A percentile compares a stretch with the other conserved stretches of the same genome.
phyloP scores from a whole-genome alignment of 2,329 filamentous ascomycete species.

The Colletotrichum liaoningense region DNA sequence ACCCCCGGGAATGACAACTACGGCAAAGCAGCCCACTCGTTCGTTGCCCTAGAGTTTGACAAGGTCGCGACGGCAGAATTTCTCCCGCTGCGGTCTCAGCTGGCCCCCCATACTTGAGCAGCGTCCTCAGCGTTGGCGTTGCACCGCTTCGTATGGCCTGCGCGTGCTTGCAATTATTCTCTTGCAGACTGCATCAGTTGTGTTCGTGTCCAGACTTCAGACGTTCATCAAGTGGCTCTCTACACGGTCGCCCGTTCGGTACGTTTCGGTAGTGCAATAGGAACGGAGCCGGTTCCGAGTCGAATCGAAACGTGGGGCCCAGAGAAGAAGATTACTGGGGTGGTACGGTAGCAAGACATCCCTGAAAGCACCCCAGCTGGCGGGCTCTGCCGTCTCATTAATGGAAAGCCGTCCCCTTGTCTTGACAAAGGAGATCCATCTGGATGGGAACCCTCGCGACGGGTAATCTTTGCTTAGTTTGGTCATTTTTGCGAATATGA shows the following conservation, averaged over 20 bases:
- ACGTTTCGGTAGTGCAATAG: conserved; percentile 26
- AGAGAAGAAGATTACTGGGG: conserved; percentile 16
- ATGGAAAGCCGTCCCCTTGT: conserved; percentile 21
- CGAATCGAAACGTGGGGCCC: conserved; percentile 29
- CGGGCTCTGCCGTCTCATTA: conserved; percentile 37
- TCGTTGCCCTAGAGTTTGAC: conserved; percentile 8
- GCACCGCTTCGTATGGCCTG: conserved; percentile 21
- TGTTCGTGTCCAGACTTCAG: neutral
- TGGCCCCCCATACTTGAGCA: conserved; percentile 10
- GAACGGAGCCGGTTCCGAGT: conserved; percentile 31
- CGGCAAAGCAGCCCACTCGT: conserved; percentile 4
- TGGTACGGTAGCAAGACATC: conserved; percentile 7
- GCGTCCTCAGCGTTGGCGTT: neutral
- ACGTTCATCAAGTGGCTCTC: neutral
- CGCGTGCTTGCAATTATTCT: conserved; percentile 9
- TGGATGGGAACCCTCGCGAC: conserved; percentile 24
- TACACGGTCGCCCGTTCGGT: conserved; percentile 5
- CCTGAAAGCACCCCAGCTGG: conserved; percentile 28
- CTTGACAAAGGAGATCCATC: conserved; percentile 22
- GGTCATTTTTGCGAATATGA: conserved; percentile 33
- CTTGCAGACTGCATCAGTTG: neutral
- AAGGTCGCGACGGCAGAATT: conserved; percentile 17
- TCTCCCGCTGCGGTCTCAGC: conserved; percentile 6
- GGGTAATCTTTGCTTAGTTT: conserved; percentile 34
- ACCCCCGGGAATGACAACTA: conserved; percentile 12